Base-by-base conservation (phyloP, 2,329 filamentous ascomycete genomes). In the Elsinoe ampelina region DNA sequence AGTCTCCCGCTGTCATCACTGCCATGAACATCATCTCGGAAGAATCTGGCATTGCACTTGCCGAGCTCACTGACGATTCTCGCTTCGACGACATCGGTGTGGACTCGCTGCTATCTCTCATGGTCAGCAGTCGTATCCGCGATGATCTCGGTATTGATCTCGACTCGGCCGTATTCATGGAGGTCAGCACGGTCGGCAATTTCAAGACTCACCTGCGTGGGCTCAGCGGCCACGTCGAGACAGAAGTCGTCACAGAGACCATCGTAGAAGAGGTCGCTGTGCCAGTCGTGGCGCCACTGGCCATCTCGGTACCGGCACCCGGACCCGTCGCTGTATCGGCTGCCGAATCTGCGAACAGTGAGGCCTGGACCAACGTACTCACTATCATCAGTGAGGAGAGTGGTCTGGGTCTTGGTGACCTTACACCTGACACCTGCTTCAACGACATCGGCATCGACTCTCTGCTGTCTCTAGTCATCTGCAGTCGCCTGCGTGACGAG, bases 381-480 rank as follows among this genome's bases (percentile, higher is more conserved):
- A 39, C 32, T 17, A 66, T 69, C 17, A 62, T 70, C 15, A 55
- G 66, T 8, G 63, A 68, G 52, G 68, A 68, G 56, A 65, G 59
- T 34, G 68, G 66, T 3, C 35, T 69, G 26, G 61, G 60, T 30
- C 38, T 63, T 3, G 57, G 51, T n/a, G 66, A 65, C 22, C 56
- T 70, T 20, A 66, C 61, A 12, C 63, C 67, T 34, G 62, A 63
- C 30, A 58, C 61, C 20, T 54, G 32, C 15, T 65, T 68, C 43
- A 61, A 58, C 8, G 66, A 68, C 26, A 47, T 65, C 13, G 66
- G 67, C 12, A 58, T 69, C 15, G 66, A 69, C 58, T 66, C 65
- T 43, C 59, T 69, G 5, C 52, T 66, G 13, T 59, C 59, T 12
- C 51, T 69, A 22, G 61, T 60, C 17, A 63, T 69, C 30, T 57